Percentiles rank a stretch among this genome's conserved stretches.
Conservation (phyloP, 2,329 filamentous ascomycete species). For the Fusarium pininemorale region DNA sequence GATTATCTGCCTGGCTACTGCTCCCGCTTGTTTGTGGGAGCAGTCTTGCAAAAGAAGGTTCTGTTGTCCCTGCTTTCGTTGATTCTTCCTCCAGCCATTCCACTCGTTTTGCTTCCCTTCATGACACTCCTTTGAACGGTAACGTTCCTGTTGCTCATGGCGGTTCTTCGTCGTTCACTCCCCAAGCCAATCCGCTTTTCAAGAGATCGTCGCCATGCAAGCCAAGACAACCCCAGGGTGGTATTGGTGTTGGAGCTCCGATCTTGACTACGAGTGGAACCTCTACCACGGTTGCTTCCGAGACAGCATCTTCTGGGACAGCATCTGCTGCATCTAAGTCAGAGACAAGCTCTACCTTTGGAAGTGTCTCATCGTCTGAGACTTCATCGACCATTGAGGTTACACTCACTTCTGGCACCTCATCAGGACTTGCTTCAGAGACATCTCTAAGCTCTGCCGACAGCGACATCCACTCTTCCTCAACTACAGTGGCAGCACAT, state of each 20-base stretch:
- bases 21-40: conserved; percentile 19
- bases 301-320: background rate
- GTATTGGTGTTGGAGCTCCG: background rate
- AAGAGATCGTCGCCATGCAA: conserved; percentile 14
- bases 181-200: background rate
- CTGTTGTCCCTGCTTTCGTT: conserved; percentile 27
- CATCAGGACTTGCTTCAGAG: background rate
- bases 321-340: background rate
- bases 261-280: background rate
- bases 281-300: background rate
- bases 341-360: background rate
- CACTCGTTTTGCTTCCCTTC: conserved; percentile 26
- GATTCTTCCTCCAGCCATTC: conserved; percentile 25
- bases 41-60: conserved; percentile 34
- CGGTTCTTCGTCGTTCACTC: background rate
- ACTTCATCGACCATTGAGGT: background rate
- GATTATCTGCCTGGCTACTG: conserved; percentile 24
- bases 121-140: conserved; percentile 17
- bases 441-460: background rate
- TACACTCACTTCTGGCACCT: background rate
- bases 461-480: background rate
- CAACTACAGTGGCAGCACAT: background rate
- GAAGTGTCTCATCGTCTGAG: background rate
- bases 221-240: background rate
- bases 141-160: background rate